These are phyloP conservation scores for Phyllosticta citriasiana DNA, from an alignment of 2,329 filamentous ascomycete genomes.

Conservation along the genomic window DNA sequence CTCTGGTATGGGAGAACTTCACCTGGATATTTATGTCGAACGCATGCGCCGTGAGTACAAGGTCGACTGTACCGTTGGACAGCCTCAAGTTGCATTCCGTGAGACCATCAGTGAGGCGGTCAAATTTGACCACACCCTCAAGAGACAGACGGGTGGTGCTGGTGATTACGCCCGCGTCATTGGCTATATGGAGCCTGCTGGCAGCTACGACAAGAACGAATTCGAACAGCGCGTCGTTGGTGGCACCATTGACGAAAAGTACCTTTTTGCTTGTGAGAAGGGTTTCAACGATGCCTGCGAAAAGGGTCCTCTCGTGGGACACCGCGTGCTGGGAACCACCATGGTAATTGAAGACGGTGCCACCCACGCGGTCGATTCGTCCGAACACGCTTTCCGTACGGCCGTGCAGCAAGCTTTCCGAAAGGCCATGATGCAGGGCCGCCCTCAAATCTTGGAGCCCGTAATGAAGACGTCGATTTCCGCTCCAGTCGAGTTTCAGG, in stretches of 20 bases:
- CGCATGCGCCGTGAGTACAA: slow-evolving; percentile 94
- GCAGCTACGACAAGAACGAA: slow-evolving; percentile 59
- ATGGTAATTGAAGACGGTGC: slow-evolving; percentile 96
- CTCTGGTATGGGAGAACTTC: slow-evolving; percentile 94
- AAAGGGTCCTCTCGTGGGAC: slow-evolving; percentile 83
- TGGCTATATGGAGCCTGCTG: slow-evolving; percentile 82
- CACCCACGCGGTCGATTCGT: slow-evolving; percentile 95
- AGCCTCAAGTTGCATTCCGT: slow-evolving; percentile 93
- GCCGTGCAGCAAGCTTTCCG: slow-evolving; percentile 95
- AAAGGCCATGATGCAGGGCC: slow-evolving; percentile 75
- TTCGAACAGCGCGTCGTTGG: slow-evolving; percentile 85
- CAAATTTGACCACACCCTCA: slow-evolving; percentile 85
- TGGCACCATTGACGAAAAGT: slow-evolving; percentile 91
- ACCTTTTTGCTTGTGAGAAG: slow-evolving; percentile 86
- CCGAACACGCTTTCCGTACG: slow-evolving; percentile 89
- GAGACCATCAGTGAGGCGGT: slow-evolving; percentile 77
- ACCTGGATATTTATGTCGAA: slow-evolving; percentile 95
- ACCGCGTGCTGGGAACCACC: slow-evolving; percentile 77
- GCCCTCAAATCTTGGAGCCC: slow-evolving; percentile 81
- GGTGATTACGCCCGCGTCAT: slow-evolving; percentile 92
- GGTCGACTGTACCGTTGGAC: slow-evolving; percentile 89
- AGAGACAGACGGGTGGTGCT: slow-evolving; percentile 90
- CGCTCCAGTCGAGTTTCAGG: slow-evolving; percentile 94
- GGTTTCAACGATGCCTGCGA: slow-evolving; percentile 76
- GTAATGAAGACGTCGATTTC: slow-evolving; percentile 98